Evolutionary conservation across 371 early-diverging fungal species (phyloP), one percentile per base, ranked within the genome.

Genomic region (Coemansia linderi): DNA sequence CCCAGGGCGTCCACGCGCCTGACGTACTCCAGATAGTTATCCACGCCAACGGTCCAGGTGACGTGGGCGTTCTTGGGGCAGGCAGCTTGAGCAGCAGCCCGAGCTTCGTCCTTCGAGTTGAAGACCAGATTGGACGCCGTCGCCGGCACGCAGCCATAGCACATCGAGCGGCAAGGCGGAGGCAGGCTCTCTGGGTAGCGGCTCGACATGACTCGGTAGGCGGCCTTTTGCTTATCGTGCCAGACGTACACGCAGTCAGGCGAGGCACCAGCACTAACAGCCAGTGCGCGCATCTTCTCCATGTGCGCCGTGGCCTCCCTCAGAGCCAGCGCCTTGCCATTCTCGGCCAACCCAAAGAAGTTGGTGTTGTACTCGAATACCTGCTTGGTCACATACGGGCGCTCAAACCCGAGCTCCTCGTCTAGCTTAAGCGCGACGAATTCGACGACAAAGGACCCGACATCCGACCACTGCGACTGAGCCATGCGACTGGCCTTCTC

Each of bases 211-310:
- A 76, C 62, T 8, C 76, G 74, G 63, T 65, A 76, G 3, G 76
- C 76, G 10, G 76, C 76, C 50, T 76, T 76, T 41, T 76, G 76
- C 41, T 73, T 72, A 65, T 76, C 76, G 50, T 76, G 76, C 76
- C 74, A 73, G 37, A 76, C 37, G 59, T 76, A 68, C 27, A 73
- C 76, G 48, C 76, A 59, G 48, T 72, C 72, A 13, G 73, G 39
- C 12, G 44, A 8, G 24, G 73, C 76, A 15, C 76, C 76, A 2
- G 61, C 65, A 8, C 50, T 48, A 6, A 44, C 65, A 15, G 76
- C 76, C 33, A 65, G 48, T 3, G 39, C 36, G 24, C 65, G 69
- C 73, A 73, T 69, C 33, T 33, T 56, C 31, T 57, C 50, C 7
- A 61, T 61, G 54, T 76, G 76, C 37, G 37, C 31, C 19, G 46